Conservation (phyloP, 352 stramenopile species). For the Globisporangium orthogonon region DNA sequence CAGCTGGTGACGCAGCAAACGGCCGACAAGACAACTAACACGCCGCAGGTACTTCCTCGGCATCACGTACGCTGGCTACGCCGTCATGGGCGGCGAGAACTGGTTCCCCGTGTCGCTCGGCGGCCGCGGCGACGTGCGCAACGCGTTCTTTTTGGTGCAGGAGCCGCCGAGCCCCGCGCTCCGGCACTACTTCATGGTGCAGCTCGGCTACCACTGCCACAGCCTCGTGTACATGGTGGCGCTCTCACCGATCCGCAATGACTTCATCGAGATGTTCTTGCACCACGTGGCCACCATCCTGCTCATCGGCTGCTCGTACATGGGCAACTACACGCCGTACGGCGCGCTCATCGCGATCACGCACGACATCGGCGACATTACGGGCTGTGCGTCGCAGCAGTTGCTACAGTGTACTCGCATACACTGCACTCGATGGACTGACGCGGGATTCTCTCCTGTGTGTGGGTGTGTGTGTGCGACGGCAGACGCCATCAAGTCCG, state of each 20-base stretch:
- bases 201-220: slow-evolving; percentile 54
- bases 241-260: slow-evolving; percentile 48
- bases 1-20: no score
- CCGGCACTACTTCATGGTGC: slow-evolving; percentile 44
- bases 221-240: slow-evolving; percentile 47
- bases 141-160: slow-evolving; percentile 24
- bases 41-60: slow-evolving; percentile 38
- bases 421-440: no score
- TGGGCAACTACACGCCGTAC: slow-evolving; percentile 38
- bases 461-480: not conserved
- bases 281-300: slow-evolving; percentile 51
- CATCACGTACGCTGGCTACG: slow-evolving; percentile 37
- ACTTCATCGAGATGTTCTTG: slow-evolving; percentile 56
- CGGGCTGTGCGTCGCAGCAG: slow-evolving; percentile 27
- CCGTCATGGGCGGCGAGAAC: slow-evolving; percentile 32
- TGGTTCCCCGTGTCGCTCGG: slow-evolving; percentile 38
- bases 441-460: not conserved
- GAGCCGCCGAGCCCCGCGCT: slow-evolving; percentile 26
- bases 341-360: slow-evolving; percentile 45
- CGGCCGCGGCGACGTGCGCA: slow-evolving; percentile 24
- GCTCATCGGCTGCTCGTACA: slow-evolving; percentile 35
- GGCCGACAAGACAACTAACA: not conserved
- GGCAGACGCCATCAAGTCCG: slow-evolving; percentile 58
- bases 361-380: slow-evolving; percentile 47
- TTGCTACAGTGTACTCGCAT: not conserved